Evolutionary conservation across 768 basidiomycete genomes (phyloP).

Genomic region (Mycena sanguinolenta): DNA sequence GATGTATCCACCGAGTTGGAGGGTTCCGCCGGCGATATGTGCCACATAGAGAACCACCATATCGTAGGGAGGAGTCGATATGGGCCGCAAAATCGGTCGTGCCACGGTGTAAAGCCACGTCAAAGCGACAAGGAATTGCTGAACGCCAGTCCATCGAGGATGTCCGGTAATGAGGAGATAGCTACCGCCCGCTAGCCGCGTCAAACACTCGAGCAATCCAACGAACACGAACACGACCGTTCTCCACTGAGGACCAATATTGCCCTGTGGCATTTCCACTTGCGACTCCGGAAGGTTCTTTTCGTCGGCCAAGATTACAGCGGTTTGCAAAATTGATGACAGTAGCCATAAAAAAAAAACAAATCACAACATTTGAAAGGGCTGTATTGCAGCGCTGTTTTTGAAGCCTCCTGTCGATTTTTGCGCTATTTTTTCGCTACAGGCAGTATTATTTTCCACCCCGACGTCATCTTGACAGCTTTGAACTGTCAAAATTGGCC

Average conservation of each 20-base stretch:
- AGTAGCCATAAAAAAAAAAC: no score
- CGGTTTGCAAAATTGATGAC: no score
- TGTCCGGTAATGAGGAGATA: constrained; percentile 61
- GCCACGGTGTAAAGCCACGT: constrained; percentile 78
- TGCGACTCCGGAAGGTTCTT: constrained; percentile 31
- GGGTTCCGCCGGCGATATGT: constrained; percentile 58
- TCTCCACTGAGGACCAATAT: constrained; percentile 67
- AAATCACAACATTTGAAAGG: no score
- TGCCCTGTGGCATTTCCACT: constrained; percentile 40
- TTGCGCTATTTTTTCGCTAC: no score
- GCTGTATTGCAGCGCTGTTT: no score
- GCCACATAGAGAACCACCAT: constrained; percentile 70
- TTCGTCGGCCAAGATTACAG: constrained; percentile 39
- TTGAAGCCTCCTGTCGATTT: no score
- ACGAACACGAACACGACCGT: constrained; percentile 67
- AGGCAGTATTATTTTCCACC: no score
- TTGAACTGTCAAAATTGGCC: no score
- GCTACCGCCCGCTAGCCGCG: constrained; percentile 72
- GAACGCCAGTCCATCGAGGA: constrained; percentile 50
- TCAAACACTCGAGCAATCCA: constrained; percentile 67
- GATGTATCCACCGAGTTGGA: constrained; percentile 67
- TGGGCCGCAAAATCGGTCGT: constrained; percentile 66
- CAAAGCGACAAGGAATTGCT: constrained; percentile 61
- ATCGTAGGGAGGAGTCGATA: constrained; percentile 72
- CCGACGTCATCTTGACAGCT: no score